Evolutionary conservation across 73 alveolate genomes (phyloP).

Genomic region (Paramecium biaurelia): DNA sequence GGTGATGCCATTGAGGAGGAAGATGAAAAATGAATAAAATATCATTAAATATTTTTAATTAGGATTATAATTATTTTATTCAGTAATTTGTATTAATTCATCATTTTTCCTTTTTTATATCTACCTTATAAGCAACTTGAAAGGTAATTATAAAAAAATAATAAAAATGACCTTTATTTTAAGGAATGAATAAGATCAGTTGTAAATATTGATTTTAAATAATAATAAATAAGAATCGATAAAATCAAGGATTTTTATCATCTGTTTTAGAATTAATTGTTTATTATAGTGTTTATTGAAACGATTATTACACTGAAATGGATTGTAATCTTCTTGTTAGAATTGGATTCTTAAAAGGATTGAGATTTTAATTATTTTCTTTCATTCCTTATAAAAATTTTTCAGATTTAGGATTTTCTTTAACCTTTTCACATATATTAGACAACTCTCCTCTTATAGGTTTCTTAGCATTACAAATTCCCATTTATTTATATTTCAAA

Average conservation of each 20-base stretch:
- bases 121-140: neutral
- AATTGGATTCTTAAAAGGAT: constrained; percentile 2
- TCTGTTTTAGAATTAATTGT: neutral
- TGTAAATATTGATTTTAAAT: neutral
- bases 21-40: constrained; percentile 2
- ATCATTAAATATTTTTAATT: neutral
- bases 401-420: neutral
- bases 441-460: neutral
- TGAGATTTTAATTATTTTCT: neutral
- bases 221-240: neutral
- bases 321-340: neutral
- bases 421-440: neutral
- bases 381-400: neutral
- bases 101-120: neutral
- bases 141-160: neutral
- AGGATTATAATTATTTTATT: neutral
- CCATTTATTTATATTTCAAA: neutral
- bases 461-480: neutral
- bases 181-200: neutral
- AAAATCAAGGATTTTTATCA: neutral
- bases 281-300: neutral
- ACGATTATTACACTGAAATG: neutral
- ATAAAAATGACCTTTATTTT: neutral
- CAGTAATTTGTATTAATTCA: neutral
- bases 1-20: neutral